phyloP scores from a whole-genome alignment of 352 stramenopile species.

The Thraustochytrium striatum region DNA sequence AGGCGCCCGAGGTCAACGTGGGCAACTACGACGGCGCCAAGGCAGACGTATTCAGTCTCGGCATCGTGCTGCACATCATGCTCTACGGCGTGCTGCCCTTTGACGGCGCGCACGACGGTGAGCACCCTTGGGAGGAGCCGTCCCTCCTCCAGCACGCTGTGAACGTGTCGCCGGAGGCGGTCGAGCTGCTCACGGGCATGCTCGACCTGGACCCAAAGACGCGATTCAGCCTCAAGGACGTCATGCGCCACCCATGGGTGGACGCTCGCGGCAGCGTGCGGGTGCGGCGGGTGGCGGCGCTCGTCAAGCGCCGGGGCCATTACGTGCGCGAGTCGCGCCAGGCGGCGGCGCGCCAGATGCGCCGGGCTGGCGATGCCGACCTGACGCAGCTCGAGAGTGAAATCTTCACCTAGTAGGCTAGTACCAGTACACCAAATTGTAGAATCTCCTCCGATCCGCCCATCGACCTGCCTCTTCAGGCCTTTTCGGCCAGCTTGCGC shows the following conservation, averaged over 20 bases:
- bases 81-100: conserved; percentile 45
- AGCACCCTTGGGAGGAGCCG: conserved; percentile 20
- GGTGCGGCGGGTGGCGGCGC: conserved; percentile 33
- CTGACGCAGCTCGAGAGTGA: too few species aligned
- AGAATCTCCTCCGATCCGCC: too few species aligned
- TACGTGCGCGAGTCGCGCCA: conserved; percentile 42
- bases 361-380: too few species aligned
- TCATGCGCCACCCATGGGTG: conserved; percentile 42
- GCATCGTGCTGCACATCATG: conserved; percentile 44
- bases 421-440: too few species aligned
- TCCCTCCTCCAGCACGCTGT: conserved; percentile 32
- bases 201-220: conserved; percentile 1
- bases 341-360: too few species aligned
- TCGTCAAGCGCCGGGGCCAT: conserved; percentile 39
- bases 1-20: conserved; percentile 34
- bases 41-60: conserved; percentile 43
- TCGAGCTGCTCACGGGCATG: conserved; percentile 24
- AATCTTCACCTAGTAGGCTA: too few species aligned
- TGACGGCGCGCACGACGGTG: conserved; percentile 2
- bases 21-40: conserved; percentile 31
- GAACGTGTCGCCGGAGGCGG: conserved; percentile 12
- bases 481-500: too few species aligned
- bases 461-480: too few species aligned
- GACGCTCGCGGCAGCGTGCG: conserved; percentile 41
- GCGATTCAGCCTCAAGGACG: conserved; percentile 41